Conservation (phyloP, 2,329 filamentous ascomycete species). For the Camillea tinctor region DNA sequence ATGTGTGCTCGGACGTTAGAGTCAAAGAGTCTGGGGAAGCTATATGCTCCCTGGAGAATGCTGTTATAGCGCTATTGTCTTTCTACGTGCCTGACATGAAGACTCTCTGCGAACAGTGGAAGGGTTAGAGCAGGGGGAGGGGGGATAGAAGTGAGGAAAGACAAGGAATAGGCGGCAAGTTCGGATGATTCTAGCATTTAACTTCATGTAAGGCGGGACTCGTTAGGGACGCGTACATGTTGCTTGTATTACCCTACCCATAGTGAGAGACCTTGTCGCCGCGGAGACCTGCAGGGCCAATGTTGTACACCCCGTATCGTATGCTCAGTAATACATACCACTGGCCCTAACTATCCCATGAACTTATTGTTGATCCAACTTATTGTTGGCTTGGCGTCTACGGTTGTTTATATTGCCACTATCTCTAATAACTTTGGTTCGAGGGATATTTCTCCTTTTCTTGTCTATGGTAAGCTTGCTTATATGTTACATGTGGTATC, state of each 20-base stretch:
- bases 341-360: background rate
- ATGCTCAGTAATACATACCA: no score
- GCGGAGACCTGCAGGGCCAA: background rate
- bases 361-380: background rate
- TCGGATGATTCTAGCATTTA: no score
- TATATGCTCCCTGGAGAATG: background rate
- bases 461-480: background rate
- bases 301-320: background rate
- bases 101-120: no score
- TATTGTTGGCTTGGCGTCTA: background rate
- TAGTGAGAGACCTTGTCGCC: no score
- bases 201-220: no score
- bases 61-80: background rate
- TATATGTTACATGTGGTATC: background rate
- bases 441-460: background rate
- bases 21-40: background rate
- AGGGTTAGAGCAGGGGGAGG: background rate
- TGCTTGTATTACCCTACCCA: no score
- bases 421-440: background rate
- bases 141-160: background rate
- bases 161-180: background rate
- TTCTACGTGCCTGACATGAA: background rate
- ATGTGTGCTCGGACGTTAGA: background rate
- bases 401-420: background rate
- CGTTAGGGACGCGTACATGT: no score